Evolutionary conservation across 2,329 filamentous ascomycete species (phyloP), one percentile per base, ranked within the genome.

Genomic region (Aquanectria penicillioides): DNA sequence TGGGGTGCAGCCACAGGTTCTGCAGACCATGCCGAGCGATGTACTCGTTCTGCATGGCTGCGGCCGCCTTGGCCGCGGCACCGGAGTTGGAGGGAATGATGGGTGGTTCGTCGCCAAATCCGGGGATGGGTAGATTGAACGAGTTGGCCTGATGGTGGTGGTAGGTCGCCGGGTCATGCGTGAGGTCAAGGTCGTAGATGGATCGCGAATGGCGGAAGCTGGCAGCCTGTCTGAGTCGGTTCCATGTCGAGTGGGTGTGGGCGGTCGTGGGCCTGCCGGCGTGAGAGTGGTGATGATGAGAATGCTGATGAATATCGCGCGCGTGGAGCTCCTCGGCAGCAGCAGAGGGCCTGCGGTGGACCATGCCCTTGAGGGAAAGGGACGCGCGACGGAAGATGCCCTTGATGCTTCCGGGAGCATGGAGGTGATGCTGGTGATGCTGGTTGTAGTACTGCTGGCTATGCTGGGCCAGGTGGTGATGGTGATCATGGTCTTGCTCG

Each of bases 51-150:
- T 88, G 84, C 54, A 85, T 78, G 10, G 85, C 86, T 4, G 83
- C 86, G 0, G 86, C 83, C 7, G 86, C 84, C 56, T 87, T 86
- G 25, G 86, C 86, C 2, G 85, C 86, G n/a, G 81, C 83, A 29
- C 87, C 86, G 0, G 81, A 84, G 52, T 87, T 82, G 10, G 77
- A 76, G 4, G 87, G 87, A 23, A 89, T 88, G 57, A 87, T 75
- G 0, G 87, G 86, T 5, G 87, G 87, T 55, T 83, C 84, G 26
- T 77, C 76, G 25, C 80, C 80, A 55, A 79, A 74, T 4, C 82
- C 83, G 3, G 84, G 83, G 4, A 84, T 71, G 0, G 80, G 79
- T n/a, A 74, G 54, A 15, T 70, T 63, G 8, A 68, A 59, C 23
- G 75, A 72, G 12, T 71, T 66, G 12, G 73, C 68, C 29, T 71